Evolutionary conservation across 495 filamentous ascomycete species (phyloP).

Genomic region (Neurospora sp.): DNA sequence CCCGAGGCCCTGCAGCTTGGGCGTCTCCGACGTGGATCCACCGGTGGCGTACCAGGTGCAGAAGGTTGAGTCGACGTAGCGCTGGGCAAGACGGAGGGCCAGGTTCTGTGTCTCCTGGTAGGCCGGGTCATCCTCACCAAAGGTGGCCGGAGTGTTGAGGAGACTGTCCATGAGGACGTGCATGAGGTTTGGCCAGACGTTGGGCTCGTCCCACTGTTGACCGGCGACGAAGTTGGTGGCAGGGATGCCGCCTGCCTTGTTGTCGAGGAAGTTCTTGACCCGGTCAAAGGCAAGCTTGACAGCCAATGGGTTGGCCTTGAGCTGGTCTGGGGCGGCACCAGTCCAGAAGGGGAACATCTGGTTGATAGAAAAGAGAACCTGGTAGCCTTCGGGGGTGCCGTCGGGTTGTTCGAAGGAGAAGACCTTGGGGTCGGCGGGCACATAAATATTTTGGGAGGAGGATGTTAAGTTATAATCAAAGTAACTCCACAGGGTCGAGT

Average conservation of each 20-base stretch:
- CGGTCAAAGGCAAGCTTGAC: constrained; percentile 29
- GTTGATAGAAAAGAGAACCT: constrained; percentile 31
- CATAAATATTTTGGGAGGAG: constrained; percentile 26
- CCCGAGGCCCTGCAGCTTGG: constrained; percentile 30
- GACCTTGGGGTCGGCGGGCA: constrained; percentile 28
- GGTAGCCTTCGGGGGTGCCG: constrained; percentile 27
- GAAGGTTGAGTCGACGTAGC: constrained; percentile 41
- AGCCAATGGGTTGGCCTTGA: constrained; percentile 37
- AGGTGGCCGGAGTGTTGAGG: constrained; percentile 36
- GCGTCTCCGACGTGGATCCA: constrained; percentile 32
- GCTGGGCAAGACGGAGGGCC: constrained; percentile 33
- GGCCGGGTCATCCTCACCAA: constrained; percentile 30
- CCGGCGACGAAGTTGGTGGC: constrained; percentile 36
- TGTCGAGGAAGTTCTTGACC: constrained; percentile 25
- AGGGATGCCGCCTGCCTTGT: constrained; percentile 31
- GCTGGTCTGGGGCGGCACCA: constrained; percentile 32
- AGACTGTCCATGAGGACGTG: constrained; percentile 39
- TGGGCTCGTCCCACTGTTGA: constrained; percentile 45
- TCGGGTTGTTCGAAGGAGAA: constrained; percentile 16
- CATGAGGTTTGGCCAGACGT: constrained; percentile 41
- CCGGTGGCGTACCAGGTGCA: constrained; percentile 43
- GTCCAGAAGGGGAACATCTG: constrained; percentile 45
- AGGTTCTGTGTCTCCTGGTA: constrained; percentile 31
- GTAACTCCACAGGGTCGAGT: constrained; percentile 33
- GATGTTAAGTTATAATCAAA: constrained; percentile 44